phyloP scores from a whole-genome alignment of 2,329 filamentous ascomycete genomes.

The Fusarium circinatum region DNA sequence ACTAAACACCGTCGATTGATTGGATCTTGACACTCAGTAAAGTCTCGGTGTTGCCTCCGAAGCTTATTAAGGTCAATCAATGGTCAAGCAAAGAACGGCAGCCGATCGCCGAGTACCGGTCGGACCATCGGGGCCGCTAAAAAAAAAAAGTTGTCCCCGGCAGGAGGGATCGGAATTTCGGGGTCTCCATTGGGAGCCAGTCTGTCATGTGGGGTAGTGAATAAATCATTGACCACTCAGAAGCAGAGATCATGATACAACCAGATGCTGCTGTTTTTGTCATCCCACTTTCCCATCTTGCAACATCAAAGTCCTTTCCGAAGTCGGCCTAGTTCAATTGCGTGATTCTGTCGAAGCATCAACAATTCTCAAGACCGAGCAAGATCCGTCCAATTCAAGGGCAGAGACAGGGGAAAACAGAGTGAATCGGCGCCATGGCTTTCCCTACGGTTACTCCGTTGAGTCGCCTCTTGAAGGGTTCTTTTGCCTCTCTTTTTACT shows the following conservation, averaged over 20 bases:
- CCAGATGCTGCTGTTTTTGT: conserved; percentile 12
- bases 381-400: conserved; percentile 34
- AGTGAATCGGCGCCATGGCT: conserved; percentile 24
- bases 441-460: conserved; percentile 38
- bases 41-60: conserved; percentile 3
- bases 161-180: conserved; percentile 39
- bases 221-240: neutral
- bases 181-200: conserved; percentile 38
- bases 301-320: conserved; percentile 45
- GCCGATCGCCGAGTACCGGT: conserved; percentile 41
- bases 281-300: conserved; percentile 28
- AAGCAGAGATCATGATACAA: rapidly evolving
- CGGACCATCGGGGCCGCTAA: conserved; percentile 39
- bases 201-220: conserved; percentile 27
- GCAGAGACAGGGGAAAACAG: conserved; percentile 21
- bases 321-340: conserved; percentile 50
- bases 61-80: neutral
- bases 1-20: neutral
- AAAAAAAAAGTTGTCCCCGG: conserved; percentile 10
- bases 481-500: conserved; percentile 21
- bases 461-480: conserved; percentile 38
- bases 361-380: conserved; percentile 47
- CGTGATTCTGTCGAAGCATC: conserved; percentile 53
- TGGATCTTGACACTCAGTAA: neutral
- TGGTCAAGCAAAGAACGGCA: conserved; percentile 21